Evolutionary conservation across 2,329 filamentous ascomycete genomes (phyloP), one percentile per base, ranked within the genome.

Genomic region (Zymoseptoria ardabiliae): DNA sequence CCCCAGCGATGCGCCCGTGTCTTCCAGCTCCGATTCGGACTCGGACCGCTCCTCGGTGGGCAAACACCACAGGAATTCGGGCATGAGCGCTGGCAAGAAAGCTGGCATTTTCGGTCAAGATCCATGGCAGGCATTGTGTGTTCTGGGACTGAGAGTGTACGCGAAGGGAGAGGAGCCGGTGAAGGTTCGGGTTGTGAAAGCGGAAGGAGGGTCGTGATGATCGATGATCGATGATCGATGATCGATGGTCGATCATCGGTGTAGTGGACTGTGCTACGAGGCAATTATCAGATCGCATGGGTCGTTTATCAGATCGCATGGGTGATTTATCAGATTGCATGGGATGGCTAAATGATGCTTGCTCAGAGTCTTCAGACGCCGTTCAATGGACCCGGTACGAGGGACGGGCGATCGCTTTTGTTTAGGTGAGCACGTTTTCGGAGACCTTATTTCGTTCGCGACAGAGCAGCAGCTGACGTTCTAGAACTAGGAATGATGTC

Each of bases 41-140:
- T 53, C 50, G 4, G 60, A 60, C 22, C 50, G 53, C 22, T 52
- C 55, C 13, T 41, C 45, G 10, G 22, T 49, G 7, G 13, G 35
- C 35, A 45, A 45, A 7, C 4, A 17, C 4, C 35, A 17, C 11
- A n/a, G 35, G 13, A 13, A 4, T 45, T 45, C 35, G 17, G 5
- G 35, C 13, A 58, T 58, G 25, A 57, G 56, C 10, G 56, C 56
- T 30, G 54, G 48, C 20, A 53, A 56, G 48, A 63, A 75, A 1
- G 72, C 76, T 51, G 75, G 76, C 25, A 74, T 79, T 41, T 78
- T 79, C 56, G 75, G 73, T 50, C 73, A 75, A 19, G 78, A 81
- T 61, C 82, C 82, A 0, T 86, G 83, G 83, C 84, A 85, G 65
- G 83, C 83, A 0, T 77, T 85, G 0, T 84, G 81, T 61, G 82